These are phyloP conservation scores for Cladorrhinum samala DNA, from an alignment of 495 filamentous ascomycete species.

Conservation along the genomic window DNA sequence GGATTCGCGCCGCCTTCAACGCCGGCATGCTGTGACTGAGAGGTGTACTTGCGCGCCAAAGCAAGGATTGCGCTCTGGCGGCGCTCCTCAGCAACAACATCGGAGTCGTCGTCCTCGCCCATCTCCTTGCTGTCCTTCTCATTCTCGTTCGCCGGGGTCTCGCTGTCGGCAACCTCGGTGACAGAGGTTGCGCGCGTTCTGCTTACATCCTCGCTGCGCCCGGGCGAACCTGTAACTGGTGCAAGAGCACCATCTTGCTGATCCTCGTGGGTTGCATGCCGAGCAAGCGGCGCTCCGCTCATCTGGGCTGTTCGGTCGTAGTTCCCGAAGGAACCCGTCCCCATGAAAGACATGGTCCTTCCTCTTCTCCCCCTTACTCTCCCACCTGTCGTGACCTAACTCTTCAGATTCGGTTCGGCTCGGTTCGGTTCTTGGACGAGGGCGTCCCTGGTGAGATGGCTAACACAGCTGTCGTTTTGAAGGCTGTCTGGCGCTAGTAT, in stretches of 20 bases:
- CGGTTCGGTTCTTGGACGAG: too few relatives aligned
- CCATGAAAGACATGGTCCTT: slow-evolving; percentile 36
- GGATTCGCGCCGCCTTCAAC: slow-evolving; percentile 27
- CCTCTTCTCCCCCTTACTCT: neutral
- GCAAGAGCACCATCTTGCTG: slow-evolving; percentile 2
- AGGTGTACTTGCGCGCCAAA: slow-evolving; percentile 40
- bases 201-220: slow-evolving; percentile 19
- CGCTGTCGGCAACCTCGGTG: slow-evolving; percentile 27
- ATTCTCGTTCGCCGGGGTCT: slow-evolving; percentile 17
- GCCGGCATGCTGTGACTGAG: slow-evolving; percentile 31
- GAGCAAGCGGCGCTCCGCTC: slow-evolving; percentile 22
- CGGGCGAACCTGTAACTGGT: slow-evolving; percentile 14
- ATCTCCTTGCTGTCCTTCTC: slow-evolving; percentile 20
- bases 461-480: too few relatives aligned
- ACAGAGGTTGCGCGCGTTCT: slow-evolving; percentile 30
- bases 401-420: too few relatives aligned
- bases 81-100: slow-evolving; percentile 32
- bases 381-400: too few relatives aligned
- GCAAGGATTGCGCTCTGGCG: slow-evolving; percentile 40
- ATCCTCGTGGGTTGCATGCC: slow-evolving; percentile 21
- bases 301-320: slow-evolving; percentile 40
- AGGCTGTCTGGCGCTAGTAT: neutral
- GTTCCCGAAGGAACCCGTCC: slow-evolving; percentile 36
- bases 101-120: slow-evolving; percentile 35
- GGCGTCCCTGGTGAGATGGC: too few relatives aligned